Conservation (phyloP, 108 stramenopile species). For the Nitzschia sp. region DNA sequence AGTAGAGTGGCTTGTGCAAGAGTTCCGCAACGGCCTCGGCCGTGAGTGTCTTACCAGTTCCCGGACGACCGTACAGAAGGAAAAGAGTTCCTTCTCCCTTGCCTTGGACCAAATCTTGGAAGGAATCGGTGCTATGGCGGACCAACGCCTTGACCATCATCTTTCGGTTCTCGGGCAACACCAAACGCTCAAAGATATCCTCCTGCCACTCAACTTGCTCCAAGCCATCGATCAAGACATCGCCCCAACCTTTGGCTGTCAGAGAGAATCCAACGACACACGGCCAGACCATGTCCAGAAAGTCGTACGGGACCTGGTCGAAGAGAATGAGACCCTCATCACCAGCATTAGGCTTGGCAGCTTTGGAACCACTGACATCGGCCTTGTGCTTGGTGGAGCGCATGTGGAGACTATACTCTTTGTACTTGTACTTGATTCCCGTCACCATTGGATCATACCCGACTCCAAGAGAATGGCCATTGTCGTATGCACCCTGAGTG, state of each 20-base stretch:
- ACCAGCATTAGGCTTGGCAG: slow-evolving; percentile 5
- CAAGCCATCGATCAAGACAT: slow-evolving; percentile 65
- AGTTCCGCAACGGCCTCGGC: slow-evolving; percentile 70
- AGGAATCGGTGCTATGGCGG: slow-evolving; percentile 21
- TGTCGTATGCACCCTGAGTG: slow-evolving; percentile 56
- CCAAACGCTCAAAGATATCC: slow-evolving; percentile 57
- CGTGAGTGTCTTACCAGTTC: slow-evolving; percentile 71
- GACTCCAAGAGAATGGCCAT: slow-evolving; percentile 49
- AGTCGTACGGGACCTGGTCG: slow-evolving; percentile 55
- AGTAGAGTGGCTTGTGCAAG: slow-evolving; percentile 63
- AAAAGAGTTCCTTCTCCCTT: slow-evolving; percentile 71
- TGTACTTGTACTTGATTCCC: slow-evolving; percentile 58
- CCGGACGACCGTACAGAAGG: slow-evolving; percentile 65
- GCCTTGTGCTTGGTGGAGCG: slow-evolving; percentile 25
- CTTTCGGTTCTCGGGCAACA: slow-evolving; percentile 57
- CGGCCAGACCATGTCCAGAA: slow-evolving; percentile 60
- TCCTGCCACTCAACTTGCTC: slow-evolving; percentile 51
- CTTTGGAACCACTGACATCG: background rate
- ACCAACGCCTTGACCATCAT: slow-evolving; percentile 69
- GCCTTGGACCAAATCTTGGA: slow-evolving; percentile 65
- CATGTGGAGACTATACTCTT: slow-evolving; percentile 60
- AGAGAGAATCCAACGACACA: slow-evolving; percentile 66
- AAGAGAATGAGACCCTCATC: slow-evolving; percentile 51
- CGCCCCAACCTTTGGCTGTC: slow-evolving; percentile 66
- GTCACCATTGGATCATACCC: slow-evolving; percentile 72